Evolutionary conservation across 1,284 basidiomycete genomes (phyloP).

Genomic region (Boletellus sp.): DNA sequence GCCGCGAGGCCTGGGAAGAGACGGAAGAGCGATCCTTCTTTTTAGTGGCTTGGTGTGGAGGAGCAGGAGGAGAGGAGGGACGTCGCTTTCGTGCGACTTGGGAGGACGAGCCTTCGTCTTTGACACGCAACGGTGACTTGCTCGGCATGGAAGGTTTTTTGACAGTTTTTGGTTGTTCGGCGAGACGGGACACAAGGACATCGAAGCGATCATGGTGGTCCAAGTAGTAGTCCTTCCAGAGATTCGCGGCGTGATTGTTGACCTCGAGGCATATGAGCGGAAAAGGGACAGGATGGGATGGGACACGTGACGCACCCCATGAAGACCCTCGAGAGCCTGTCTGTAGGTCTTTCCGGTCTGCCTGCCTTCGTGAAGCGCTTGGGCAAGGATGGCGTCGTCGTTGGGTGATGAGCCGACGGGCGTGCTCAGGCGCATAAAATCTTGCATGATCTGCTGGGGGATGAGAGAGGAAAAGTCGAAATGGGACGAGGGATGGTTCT

Average conservation of each 20-base stretch:
- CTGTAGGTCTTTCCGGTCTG: slow-evolving; percentile 37
- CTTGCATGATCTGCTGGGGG: slow-evolving; percentile 50
- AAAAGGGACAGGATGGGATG: background rate
- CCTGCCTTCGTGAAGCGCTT: slow-evolving; percentile 37
- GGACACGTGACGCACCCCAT: slow-evolving; percentile 35
- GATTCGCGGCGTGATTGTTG: slow-evolving; percentile 42
- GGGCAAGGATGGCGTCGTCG: slow-evolving; percentile 55
- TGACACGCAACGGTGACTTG: slow-evolving; percentile 19
- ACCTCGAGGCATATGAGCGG: slow-evolving; percentile 33
- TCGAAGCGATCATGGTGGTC: slow-evolving; percentile 61
- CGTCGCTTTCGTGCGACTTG: slow-evolving; percentile 31
- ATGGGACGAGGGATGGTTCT: slow-evolving; percentile 8
- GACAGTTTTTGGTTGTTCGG: slow-evolving; percentile 36
- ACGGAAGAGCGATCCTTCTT: slow-evolving; percentile 11
- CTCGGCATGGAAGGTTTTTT: slow-evolving; percentile 46
- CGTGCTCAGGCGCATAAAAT: slow-evolving; percentile 47
- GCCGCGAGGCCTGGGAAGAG: slow-evolving; percentile 17
- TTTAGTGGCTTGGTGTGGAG: slow-evolving; percentile 10
- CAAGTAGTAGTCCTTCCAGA: slow-evolving; percentile 74
- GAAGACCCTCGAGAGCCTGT: slow-evolving; percentile 41
- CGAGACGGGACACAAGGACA: slow-evolving; percentile 38
- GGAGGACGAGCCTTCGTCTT: slow-evolving; percentile 12
- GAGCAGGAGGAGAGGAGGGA: slow-evolving; percentile 13
- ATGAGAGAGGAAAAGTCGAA: slow-evolving; percentile 36
- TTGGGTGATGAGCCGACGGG: slow-evolving; percentile 49